Conservation (phyloP, 2,329 filamentous ascomycete species). For the Trichoderma simmonsii region DNA sequence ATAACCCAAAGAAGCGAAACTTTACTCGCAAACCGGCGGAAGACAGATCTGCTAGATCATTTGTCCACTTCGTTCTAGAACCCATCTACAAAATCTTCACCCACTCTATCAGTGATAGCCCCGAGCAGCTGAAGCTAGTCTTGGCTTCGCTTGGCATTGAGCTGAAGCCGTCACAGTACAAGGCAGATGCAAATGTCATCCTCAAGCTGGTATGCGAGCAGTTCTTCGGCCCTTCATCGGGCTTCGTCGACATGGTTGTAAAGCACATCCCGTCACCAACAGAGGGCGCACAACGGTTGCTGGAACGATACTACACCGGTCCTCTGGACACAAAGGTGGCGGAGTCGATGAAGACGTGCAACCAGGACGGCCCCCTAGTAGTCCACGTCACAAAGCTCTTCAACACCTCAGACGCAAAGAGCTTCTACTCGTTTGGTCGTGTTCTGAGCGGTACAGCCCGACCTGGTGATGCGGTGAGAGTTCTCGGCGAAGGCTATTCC, state of each 20-base stretch:
- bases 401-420: conserved; percentile 84
- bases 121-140: conserved; percentile 77
- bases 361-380: conserved; percentile 88
- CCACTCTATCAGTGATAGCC: conserved; percentile 87
- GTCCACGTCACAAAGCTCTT: conserved; percentile 92
- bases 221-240: conserved; percentile 86
- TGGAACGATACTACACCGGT: conserved; percentile 89
- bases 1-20: conserved; percentile 83
- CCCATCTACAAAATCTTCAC: conserved; percentile 98
- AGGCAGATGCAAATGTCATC: conserved; percentile 82
- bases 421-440: conserved; percentile 84
- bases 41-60: conserved; percentile 75
- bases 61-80: conserved; percentile 92
- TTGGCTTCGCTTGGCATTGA: conserved; percentile 75
- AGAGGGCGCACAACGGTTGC: conserved; percentile 69
- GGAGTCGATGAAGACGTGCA: conserved; percentile 73
- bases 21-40: conserved; percentile 88
- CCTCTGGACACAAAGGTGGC: conserved; percentile 80
- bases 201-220: conserved; percentile 88
- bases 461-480: conserved; percentile 78
- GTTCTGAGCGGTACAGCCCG: conserved; percentile 89
- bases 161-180: conserved; percentile 90
- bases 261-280: conserved; percentile 84
- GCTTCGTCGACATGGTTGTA: conserved; percentile 94
- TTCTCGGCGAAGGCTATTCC: conserved; percentile 92